Evolutionary conservation across 495 filamentous ascomycete species (phyloP), one percentile per base, ranked within the genome.

Genomic region (Neurospora hispaniola): DNA sequence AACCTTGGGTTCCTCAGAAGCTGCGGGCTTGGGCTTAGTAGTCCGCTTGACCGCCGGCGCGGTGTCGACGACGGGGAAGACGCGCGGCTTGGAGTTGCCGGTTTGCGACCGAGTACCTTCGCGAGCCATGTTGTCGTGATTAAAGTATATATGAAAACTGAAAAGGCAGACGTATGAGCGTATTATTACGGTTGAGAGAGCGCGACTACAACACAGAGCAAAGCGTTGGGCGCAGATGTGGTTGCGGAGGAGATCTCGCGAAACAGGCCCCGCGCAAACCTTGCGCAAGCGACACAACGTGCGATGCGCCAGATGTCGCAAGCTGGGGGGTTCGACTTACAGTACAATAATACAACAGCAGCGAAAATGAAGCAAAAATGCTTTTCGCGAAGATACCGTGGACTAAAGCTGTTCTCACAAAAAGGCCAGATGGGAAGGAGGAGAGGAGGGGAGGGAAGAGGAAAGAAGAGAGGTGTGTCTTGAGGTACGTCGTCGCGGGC

Each of bases 41-140:
- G 81, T 83, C 73, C 84, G 81, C 79, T 83, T 85, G 75, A 86
- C 83, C 46, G 82, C 80, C 42, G 84, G 83, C 70, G 80, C 83
- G 23, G 86, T 86, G 77, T 86, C 82, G 75, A 86, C 79, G 23
- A 82, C 81, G 66, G 82, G 81, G 78, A 87, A 85, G 76, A 87
- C 82, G 76, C 86, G 84, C 73, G 86, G 86, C 75, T 82, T 82
- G 68, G 86, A 84, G 78, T 88, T 85, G 80, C 86, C 86, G 48
- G 86, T 88, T 71, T 79, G 75, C 68, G 85, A 87, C 73, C 86
- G 85, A 70, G 86, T 88, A 77, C 85, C 85, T 82, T 88, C 86
- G 76, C 85, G 85, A 78, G 85, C 78, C 86, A 88, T 88, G 76
- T 76, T 79, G 73, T 66, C 54, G 54, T 35, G 27, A 66, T 66